phyloP scores from a whole-genome alignment of 176 grass and related monocot species.

The Pontederia paniculata region DNA sequence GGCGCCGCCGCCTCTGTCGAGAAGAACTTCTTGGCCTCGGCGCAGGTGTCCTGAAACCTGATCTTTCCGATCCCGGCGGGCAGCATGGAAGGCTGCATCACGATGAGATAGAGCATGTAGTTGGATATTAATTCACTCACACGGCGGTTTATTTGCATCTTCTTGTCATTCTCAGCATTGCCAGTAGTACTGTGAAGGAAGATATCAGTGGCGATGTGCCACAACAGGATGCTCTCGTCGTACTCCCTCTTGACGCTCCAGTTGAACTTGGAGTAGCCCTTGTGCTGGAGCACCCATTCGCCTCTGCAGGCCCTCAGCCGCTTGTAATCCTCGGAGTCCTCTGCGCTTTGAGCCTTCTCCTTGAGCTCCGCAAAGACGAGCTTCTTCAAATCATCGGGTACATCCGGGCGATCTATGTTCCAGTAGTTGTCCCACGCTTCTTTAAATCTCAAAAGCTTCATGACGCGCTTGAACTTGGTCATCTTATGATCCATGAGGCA shows the following conservation, averaged over 20 bases:
- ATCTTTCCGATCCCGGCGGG: slow-evolving; percentile 12
- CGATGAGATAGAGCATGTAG: slow-evolving; percentile 22
- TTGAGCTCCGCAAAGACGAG: slow-evolving; percentile 27
- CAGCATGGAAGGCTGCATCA: slow-evolving; percentile 12
- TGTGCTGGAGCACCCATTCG: background rate
- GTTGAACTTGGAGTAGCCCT: background rate
- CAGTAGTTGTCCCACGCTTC: background rate
- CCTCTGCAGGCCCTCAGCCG: slow-evolving; percentile 1
- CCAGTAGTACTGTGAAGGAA: too few species aligned
- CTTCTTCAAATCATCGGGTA: slow-evolving; percentile 18
- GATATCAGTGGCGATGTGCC: slow-evolving; percentile 32
- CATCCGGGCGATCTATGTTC: background rate
- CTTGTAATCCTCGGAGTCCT: slow-evolving; percentile 2
- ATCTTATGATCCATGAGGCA: slow-evolving; percentile 1
- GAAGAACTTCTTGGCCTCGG: slow-evolving; percentile 16
- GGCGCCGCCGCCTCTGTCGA: background rate
- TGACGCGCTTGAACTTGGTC: background rate
- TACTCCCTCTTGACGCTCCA: background rate
- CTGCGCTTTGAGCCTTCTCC: slow-evolving; percentile 1
- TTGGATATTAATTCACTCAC: slow-evolving; percentile 10
- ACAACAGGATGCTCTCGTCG: slow-evolving; percentile 26
- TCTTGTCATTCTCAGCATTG: too few species aligned
- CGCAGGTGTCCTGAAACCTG: slow-evolving; percentile 5
- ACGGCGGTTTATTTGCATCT: background rate
- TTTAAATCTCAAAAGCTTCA: background rate